Base-by-base conservation (phyloP, 768 basidiomycete genomes). In the Dictyophora rubrovolvata region DNA sequence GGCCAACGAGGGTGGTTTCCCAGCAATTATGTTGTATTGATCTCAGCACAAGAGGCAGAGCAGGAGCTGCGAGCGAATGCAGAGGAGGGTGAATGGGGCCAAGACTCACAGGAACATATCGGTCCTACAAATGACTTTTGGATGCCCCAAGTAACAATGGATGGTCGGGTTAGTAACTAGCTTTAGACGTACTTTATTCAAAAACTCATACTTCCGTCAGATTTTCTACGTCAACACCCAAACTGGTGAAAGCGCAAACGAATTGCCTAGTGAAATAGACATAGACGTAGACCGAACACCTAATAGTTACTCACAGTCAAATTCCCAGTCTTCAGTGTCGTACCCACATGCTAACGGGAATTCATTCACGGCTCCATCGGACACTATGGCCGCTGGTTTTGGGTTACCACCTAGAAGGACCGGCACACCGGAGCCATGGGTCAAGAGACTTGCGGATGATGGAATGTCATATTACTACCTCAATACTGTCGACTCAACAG, bases 1-100 rank as follows among this genome's bases (percentile, higher is more conserved):
- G 88, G 90, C 56, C 86, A 89, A 69, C 83, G 95, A 54, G 95
- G 95, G 59, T 95, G 92, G 92, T 95, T 99, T 72, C 95, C 95
- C 20, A 91, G 89, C 64, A 99, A 98, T 74, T 98, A 96, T 74
- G 93, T 96, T 49, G 73, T 77, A 51, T 69, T 81, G 49, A 83
- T 97, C 58, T 79, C 83, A 22, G 88, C 90, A 62, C 85, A 89
- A 66, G 89, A 91, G 67, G 89, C 85, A 2, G 91, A 90, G 60
- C 70, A 50, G 35, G 56, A 61, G 50, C 36, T 50, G 12, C 54
- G 50, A 37, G 28, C 49, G 21, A 36, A 59, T 34, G 2, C n/a
- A 5, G 33, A 59, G 28, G 50, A 42, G 4, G 22, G 17, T 23
- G 57, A 59, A 50, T 59, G 57, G 54, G 42, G 8, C 14, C 54